Evolutionary conservation across 2,329 filamentous ascomycete genomes (phyloP).

Genomic region (Colletotrichum falcatum): DNA sequence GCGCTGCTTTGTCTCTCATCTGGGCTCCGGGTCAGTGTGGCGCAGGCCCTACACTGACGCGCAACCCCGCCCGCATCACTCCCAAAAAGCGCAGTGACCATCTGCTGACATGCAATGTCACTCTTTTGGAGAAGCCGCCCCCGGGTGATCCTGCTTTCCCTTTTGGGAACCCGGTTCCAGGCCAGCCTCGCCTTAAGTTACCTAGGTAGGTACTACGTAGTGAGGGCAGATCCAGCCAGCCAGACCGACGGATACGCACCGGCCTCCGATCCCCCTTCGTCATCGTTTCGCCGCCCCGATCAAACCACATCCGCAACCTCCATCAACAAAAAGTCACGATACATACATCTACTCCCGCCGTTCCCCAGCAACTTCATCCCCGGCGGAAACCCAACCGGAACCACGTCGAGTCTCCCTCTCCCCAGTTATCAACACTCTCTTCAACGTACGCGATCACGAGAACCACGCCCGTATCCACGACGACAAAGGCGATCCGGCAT

Average conservation of each 20-base stretch:
- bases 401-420: not conserved
- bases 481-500: constrained; percentile 2
- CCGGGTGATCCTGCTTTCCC: not conserved
- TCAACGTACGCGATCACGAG: not conserved
- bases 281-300: constrained; percentile 38
- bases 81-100: constrained; percentile 23
- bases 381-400: not conserved
- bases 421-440: too few species aligned
- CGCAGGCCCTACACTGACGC: constrained; percentile 29
- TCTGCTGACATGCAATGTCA: constrained; percentile 12
- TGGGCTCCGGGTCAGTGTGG: constrained; percentile 27
- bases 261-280: constrained; percentile 25
- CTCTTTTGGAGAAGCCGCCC: not conserved
- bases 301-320: not conserved
- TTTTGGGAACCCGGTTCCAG: not conserved
- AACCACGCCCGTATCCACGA: not conserved
- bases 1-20: constrained; percentile 5
- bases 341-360: not conserved
- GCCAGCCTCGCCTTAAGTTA: constrained; percentile 16
- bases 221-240: constrained; percentile 1
- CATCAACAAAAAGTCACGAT: not conserved
- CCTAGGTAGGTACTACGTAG: too few species aligned
- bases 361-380: not conserved
- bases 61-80: constrained; percentile 28
- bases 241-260: constrained; percentile 6